phyloP scores from a whole-genome alignment of 495 filamentous ascomycete species.

The Friedmanniomyces endolithicus region DNA sequence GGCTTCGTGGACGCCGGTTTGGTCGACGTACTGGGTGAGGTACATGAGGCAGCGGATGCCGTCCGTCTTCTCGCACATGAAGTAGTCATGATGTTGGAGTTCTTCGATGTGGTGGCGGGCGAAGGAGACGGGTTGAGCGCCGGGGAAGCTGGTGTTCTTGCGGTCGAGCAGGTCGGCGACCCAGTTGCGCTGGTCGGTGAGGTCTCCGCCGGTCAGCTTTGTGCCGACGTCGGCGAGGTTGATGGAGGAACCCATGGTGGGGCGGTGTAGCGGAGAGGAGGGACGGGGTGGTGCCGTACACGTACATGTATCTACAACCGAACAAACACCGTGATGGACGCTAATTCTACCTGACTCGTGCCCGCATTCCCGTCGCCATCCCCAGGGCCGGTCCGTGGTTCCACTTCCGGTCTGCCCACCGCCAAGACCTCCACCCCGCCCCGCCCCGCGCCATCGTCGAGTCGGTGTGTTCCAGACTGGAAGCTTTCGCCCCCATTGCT shows the following conservation, averaged over 20 bases:
- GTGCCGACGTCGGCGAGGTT: slow-evolving; percentile 7
- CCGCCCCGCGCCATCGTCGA: too few species aligned
- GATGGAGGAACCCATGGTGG: slow-evolving; percentile 11
- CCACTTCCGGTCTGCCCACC: too few species aligned
- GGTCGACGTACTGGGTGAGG: slow-evolving; percentile 44
- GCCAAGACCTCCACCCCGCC: too few species aligned
- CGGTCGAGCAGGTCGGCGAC: slow-evolving; percentile 66
- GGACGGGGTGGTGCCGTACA: background rate
- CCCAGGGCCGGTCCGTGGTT: too few species aligned
- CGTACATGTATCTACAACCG: background rate
- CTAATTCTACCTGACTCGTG: background rate
- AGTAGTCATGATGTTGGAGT: slow-evolving; percentile 75
- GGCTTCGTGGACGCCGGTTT: slow-evolving; percentile 39
- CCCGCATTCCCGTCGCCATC: too few species aligned
- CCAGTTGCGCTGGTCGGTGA: slow-evolving; percentile 39
- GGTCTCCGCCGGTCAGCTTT: slow-evolving; percentile 1
- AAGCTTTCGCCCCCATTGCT: too few species aligned
- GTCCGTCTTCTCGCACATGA: slow-evolving; percentile 96
- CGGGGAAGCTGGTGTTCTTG: slow-evolving; percentile 56
- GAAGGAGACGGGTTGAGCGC: slow-evolving; percentile 92
- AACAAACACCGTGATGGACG: background rate
- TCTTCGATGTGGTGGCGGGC: slow-evolving; percentile 62
- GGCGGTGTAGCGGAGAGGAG: background rate
- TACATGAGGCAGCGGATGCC: slow-evolving; percentile 91
- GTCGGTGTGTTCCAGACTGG: too few species aligned